A percentile compares a stretch with the other conserved stretches of the same genome.
These are phyloP conservation scores for Colletotrichum tabaci DNA, from an alignment of 2,329 filamentous ascomycete genomes.

Conservation along the genomic window DNA sequence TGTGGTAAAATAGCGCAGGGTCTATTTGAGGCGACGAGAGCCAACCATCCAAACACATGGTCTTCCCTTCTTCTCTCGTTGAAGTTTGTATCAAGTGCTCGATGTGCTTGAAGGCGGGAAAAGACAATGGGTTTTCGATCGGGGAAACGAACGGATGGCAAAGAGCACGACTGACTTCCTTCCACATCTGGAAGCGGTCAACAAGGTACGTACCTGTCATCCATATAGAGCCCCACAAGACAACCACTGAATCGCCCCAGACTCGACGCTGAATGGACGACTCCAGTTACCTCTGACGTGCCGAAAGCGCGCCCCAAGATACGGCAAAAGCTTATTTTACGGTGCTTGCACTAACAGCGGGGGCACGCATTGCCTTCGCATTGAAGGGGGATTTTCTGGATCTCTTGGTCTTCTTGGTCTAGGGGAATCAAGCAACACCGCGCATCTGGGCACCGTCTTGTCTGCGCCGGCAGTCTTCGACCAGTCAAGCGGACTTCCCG, in stretches of 20 bases:
- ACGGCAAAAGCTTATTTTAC: conserved; percentile 19
- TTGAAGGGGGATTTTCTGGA: background rate
- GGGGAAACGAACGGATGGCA: background rate
- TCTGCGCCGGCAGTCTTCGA: background rate
- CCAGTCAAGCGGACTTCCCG: background rate
- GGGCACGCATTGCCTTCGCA: background rate
- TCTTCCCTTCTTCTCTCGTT: background rate
- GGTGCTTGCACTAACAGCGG: background rate
- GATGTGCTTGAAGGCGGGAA: background rate
- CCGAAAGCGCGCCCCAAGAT: background rate
- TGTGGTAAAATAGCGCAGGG: conserved; percentile 20
- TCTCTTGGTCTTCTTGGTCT: background rate
- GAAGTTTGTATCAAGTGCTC: background rate
- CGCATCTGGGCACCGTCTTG: background rate
- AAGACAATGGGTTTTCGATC: background rate
- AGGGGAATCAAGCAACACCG: background rate
- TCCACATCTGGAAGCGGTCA: background rate
- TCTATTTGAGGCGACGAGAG: conserved; percentile 1
- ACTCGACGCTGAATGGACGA: background rate
- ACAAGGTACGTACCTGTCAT: background rate
- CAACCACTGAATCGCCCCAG: background rate
- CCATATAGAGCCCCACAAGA: background rate
- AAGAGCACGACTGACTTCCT: background rate
- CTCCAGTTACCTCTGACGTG: background rate
- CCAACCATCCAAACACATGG: conserved; percentile 32